Evolutionary conservation across 306 rosid species (phyloP).

Genomic region (Clitoria ternatea): DNA sequence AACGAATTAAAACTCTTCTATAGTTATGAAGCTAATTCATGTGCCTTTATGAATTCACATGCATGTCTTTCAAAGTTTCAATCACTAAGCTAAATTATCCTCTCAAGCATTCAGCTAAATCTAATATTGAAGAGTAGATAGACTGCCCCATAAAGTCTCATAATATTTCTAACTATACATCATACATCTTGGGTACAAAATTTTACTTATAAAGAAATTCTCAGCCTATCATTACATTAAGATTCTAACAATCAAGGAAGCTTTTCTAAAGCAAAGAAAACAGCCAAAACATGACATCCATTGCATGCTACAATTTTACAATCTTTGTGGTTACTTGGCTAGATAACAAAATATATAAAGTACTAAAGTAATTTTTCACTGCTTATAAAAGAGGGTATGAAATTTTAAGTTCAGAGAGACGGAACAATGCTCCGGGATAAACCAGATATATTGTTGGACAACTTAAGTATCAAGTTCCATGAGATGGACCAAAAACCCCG

Average conservation of each 20-base stretch:
- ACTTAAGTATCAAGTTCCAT: constrained; percentile 9
- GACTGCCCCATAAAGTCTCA: neutral
- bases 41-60: neutral
- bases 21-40: neutral
- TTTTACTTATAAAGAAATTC: neutral
- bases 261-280: neutral
- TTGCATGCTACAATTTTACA: neutral
- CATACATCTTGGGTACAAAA: neutral
- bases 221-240: neutral
- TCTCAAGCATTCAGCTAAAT: constrained; percentile 1
- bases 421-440: neutral
- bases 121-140: neutral
- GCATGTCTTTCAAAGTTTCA: neutral
- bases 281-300: neutral
- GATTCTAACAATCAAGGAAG: neutral
- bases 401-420: neutral
- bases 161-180: neutral
- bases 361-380: neutral
- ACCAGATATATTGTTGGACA: neutral
- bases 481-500: neutral
- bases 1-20: neutral
- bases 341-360: neutral
- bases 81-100: neutral
- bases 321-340: neutral
- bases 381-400: neutral